phyloP scores from a whole-genome alignment of 73 alveolate species.

The Paramecium octaurelia region DNA sequence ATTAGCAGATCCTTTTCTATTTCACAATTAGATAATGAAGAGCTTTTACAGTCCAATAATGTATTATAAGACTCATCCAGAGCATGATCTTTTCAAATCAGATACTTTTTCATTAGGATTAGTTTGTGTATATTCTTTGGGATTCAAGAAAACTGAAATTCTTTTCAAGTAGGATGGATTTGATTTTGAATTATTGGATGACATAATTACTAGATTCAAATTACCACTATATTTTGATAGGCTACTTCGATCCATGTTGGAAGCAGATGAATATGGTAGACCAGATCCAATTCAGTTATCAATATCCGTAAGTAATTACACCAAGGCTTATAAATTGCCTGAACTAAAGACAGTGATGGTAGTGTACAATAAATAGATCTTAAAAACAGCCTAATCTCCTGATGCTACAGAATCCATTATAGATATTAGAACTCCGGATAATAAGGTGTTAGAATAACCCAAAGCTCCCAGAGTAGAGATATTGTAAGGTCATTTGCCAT shows the following conservation, averaged over 20 bases:
- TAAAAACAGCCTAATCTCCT: slow-evolving; percentile 1
- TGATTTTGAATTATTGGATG: background rate
- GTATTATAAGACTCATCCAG: background rate
- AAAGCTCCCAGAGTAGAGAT: background rate
- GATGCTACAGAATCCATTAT: background rate
- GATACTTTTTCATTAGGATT: slow-evolving; percentile 29
- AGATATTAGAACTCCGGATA: background rate
- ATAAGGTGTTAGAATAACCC: background rate
- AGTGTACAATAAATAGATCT: background rate
- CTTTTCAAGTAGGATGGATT: background rate
- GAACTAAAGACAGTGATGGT: slow-evolving; percentile 8
- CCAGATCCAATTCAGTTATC: background rate
- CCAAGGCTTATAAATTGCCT: slow-evolving; percentile 27
- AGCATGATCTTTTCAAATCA: background rate
- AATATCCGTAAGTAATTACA: background rate
- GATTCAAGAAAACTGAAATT: background rate
- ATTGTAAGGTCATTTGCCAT: background rate
- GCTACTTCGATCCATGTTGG: background rate
- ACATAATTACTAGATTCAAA: background rate
- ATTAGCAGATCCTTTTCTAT: background rate
- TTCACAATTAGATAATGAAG: background rate
- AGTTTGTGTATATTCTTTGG: slow-evolving; percentile 16
- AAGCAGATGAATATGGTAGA: background rate
- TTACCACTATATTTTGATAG: background rate
- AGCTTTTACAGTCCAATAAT: background rate